Percentiles rank a stretch among this genome's conserved stretches.
Evolutionary conservation across 2,329 filamentous ascomycete genomes (phyloP).

Genomic region (Diplodia scrobiculata): DNA sequence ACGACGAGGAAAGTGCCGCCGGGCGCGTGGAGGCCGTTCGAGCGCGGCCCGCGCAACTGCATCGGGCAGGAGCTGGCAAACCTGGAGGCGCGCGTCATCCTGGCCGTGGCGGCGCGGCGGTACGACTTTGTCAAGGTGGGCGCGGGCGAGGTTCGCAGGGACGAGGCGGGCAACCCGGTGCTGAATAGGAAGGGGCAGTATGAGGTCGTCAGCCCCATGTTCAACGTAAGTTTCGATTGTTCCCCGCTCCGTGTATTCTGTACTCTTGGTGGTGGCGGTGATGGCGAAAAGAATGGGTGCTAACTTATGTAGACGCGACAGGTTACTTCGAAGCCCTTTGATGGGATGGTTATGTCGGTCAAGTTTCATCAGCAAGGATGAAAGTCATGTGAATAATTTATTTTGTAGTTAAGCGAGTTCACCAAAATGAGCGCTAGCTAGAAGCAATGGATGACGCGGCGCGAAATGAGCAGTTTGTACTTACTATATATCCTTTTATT

Average conservation of each 20-base stretch:
- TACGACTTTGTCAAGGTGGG: conserved; percentile 43
- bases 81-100: conserved; percentile 41
- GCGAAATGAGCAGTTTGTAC: background rate
- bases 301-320: conserved; percentile 35
- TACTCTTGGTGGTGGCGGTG: too few species aligned
- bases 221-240: conserved; percentile 38
- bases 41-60: conserved; percentile 45
- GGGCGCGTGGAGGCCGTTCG: conserved; percentile 44
- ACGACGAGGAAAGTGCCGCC: conserved; percentile 27
- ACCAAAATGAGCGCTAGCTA: background rate
- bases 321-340: conserved; percentile 40
- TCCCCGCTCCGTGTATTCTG: background rate
- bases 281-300: background rate
- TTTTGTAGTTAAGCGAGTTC: background rate
- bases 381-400: background rate
- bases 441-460: background rate
- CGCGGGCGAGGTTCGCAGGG: conserved; percentile 36
- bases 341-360: conserved; percentile 38
- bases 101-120: conserved; percentile 34
- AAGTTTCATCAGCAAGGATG: background rate
- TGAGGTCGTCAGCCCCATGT: conserved; percentile 39
- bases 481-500: background rate
- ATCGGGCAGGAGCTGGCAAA: conserved; percentile 45
- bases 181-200: conserved; percentile 38
- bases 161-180: conserved; percentile 36